Evolutionary conservation across 345 rosid species (phyloP).

Genomic region (Raphanus raphanistrum): DNA sequence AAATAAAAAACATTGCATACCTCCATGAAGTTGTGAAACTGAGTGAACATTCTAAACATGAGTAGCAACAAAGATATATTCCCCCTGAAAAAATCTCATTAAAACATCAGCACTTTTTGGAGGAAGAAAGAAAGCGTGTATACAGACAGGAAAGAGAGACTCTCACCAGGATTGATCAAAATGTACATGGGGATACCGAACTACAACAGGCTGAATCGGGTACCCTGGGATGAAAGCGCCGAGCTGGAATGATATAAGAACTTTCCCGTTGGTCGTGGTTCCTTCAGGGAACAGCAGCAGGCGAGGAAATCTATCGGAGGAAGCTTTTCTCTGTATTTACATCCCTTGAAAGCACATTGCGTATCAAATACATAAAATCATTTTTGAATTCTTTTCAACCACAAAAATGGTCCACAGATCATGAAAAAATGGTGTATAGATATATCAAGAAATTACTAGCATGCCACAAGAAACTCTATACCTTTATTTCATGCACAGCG

Average conservation of each 20-base stretch:
- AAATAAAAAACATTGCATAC: constrained; percentile 35
- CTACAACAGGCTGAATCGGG: constrained; percentile 84
- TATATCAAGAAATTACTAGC: background rate
- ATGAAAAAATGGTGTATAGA: background rate
- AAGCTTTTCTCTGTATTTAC: constrained; percentile 98
- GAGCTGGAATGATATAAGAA: constrained; percentile 83
- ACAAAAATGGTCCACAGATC: background rate
- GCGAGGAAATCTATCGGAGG: constrained; percentile 76
- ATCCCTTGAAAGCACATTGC: constrained; percentile 89
- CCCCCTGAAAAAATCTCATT: constrained; percentile 29
- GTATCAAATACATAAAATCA: constrained; percentile 73
- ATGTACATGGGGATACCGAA: constrained; percentile 95
- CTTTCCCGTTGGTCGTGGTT: constrained; percentile 90
- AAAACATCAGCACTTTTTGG: background rate
- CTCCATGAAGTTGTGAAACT: constrained; percentile 99
- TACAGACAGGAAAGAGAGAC: background rate
- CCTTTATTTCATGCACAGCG: constrained; percentile 94
- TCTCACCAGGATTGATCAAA: constrained; percentile 97
- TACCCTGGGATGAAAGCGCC: constrained; percentile 92
- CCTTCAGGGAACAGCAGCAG: constrained; percentile 96
- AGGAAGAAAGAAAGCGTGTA: background rate
- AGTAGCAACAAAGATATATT: constrained; percentile 61
- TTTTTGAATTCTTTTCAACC: background rate
- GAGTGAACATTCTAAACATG: constrained; percentile 97
- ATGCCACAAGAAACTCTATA: constrained; percentile 52